Conservation (phyloP, 805 yeast species). For the Kazachstania kunashirensis region DNA sequence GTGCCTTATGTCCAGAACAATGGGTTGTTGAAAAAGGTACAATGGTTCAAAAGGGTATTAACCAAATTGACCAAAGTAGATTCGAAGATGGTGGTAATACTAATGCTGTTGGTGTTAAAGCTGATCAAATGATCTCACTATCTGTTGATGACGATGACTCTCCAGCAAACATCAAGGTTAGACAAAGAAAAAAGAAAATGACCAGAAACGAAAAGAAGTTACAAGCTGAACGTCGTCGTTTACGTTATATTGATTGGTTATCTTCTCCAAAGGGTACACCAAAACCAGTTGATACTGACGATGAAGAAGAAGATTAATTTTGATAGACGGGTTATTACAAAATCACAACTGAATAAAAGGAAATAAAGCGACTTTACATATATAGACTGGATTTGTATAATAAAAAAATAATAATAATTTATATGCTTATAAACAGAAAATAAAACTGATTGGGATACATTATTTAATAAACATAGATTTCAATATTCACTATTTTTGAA, state of each 20-base stretch:
- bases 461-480: no score
- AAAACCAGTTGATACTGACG: slow-evolving; percentile 86
- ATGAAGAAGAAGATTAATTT: slow-evolving; percentile 40
- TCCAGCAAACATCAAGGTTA: slow-evolving; percentile 92
- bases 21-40: slow-evolving; percentile 94
- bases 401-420: not conserved
- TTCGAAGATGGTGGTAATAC: slow-evolving; percentile 71
- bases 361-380: no score
- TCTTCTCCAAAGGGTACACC: slow-evolving; percentile 97
- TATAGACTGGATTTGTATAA: slow-evolving; percentile 1
- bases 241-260: slow-evolving; percentile 91
- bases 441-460: not conserved
- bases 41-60: slow-evolving; percentile 74
- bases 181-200: slow-evolving; percentile 89
- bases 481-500: not conserved
- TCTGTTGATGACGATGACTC: slow-evolving; percentile 64
- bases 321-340: slow-evolving; percentile 1
- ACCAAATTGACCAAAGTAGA: slow-evolving; percentile 62
- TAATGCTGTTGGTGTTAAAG: slow-evolving; percentile 38
- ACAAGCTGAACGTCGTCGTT: slow-evolving; percentile 87
- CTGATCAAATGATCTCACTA: slow-evolving; percentile 39
- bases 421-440: not conserved
- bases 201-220: slow-evolving; percentile 92
- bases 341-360: not conserved
- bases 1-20: slow-evolving; percentile 96